These are phyloP conservation scores for Leptographium procerum DNA, from an alignment of 2,329 filamentous ascomycete genomes.

Conservation along the genomic window DNA sequence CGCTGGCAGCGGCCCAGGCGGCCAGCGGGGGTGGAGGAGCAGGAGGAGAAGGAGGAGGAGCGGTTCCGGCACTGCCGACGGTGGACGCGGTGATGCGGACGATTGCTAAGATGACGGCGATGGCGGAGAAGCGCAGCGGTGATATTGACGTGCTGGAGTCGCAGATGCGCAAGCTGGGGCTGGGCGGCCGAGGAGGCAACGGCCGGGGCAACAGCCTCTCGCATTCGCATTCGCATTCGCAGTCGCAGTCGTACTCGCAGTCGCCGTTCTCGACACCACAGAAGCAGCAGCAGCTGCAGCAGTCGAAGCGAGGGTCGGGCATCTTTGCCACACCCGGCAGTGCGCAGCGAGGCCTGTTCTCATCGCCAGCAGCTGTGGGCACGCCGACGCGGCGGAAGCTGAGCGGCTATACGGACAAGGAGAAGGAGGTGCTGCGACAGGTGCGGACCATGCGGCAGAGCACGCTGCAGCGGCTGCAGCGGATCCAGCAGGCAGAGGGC, in stretches of 20 bases:
- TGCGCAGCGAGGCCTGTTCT: slow-evolving; percentile 24
- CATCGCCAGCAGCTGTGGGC: slow-evolving; percentile 12
- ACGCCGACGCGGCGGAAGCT: slow-evolving; percentile 50
- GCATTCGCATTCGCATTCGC: neutral
- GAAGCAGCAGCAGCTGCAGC: slow-evolving; percentile 16
- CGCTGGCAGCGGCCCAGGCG: slow-evolving; percentile 38
- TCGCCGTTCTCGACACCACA: slow-evolving; percentile 32
- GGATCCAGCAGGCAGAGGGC: slow-evolving; percentile 31
- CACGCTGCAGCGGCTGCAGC: slow-evolving; percentile 14
- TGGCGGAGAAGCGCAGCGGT: slow-evolving; percentile 82
- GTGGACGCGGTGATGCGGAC: slow-evolving; percentile 88
- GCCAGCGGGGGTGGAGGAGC: slow-evolving; percentile 24
- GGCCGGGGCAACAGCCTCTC: slow-evolving; percentile 18
- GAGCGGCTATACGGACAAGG: slow-evolving; percentile 46
- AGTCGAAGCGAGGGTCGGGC: slow-evolving; percentile 20
- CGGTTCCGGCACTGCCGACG: slow-evolving; percentile 53
- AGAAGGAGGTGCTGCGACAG: slow-evolving; percentile 44
- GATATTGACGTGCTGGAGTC: slow-evolving; percentile 85
- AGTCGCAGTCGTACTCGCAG: slow-evolving; percentile 18
- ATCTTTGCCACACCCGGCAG: slow-evolving; percentile 18
- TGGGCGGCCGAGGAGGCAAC: slow-evolving; percentile 33
- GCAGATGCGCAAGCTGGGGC: slow-evolving; percentile 64
- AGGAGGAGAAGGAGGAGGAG: slow-evolving; percentile 29
- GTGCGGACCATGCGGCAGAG: slow-evolving; percentile 31
- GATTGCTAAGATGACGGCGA: slow-evolving; percentile 81